Evolutionary conservation across 2,329 filamentous ascomycete genomes (phyloP), one percentile per base, ranked within the genome.

Genomic region (Bimuria novae-zelandiae): DNA sequence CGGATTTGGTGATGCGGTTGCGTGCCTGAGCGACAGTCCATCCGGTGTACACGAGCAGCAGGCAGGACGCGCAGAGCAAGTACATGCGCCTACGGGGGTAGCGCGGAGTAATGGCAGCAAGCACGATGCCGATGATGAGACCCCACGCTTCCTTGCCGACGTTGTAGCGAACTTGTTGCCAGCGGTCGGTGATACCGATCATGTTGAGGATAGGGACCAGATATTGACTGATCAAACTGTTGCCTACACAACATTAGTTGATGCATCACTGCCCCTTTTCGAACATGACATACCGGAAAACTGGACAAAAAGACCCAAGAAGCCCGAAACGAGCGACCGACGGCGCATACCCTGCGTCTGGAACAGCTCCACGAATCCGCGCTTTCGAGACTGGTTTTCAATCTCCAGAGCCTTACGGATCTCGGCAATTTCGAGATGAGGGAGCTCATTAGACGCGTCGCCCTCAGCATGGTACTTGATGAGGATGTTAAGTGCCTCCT

Each of bases 351-450:
- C 85, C 60, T 76, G 79, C 8, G 86, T 88, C 54, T 75, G 75
- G 59, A 88, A 63, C 52, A 89, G 84, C 63, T 88, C 84, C 5
- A 79, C 57, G 72, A 86, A 89, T 52, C 80, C 82, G 6, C 78
- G 73, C 29, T 67, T 75, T 35, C 77, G 74, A 22, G 75, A 76
- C 17, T 79, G 72, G 55, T 80, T 80, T 64, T 89, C 86, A 51
- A 85, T 74, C 37, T 77, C 73, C 43, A 89, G 81, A 4, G 84
- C 86, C 62, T 85, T 80, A 56, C 80, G 82, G 69, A 89, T 89
- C 72, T 89, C 85, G 37, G 80, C 82, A 66, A 82, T 85, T 68
- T 89, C 84, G 62, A 86, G 84, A 59, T 87, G 83, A 3, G 89
- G 86, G 0, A 84, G 82, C 11, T 82, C 72, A 56, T 56, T 27